Evolutionary conservation across 208 protist genomes (phyloP).

Genomic region (Trypanosoma brucei): DNA sequence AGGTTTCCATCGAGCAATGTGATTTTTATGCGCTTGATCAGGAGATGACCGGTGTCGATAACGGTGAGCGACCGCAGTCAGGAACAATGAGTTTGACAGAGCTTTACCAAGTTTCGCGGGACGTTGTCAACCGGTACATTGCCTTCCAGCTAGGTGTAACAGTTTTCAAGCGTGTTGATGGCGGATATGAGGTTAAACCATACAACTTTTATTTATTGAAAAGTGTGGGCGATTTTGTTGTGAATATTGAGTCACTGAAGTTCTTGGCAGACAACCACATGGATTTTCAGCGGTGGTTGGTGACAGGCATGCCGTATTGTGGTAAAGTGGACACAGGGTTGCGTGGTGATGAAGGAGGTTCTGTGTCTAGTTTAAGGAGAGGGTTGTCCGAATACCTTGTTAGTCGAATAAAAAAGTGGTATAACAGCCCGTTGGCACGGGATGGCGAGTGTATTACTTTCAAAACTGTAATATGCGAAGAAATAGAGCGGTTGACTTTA

Average conservation of each 20-base stretch:
- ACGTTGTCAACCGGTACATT: conserved; percentile 43
- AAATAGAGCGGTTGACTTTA: conserved; percentile 5
- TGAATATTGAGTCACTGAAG: conserved; percentile 25
- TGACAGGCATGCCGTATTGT: conserved; percentile 40
- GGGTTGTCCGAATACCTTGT: conserved; percentile 14
- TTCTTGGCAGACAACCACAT: conserved; percentile 51
- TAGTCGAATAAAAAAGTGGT: conserved; percentile 25
- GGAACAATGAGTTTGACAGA: conserved; percentile 27
- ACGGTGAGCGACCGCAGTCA: conserved; percentile 11
- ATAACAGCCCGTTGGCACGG: conserved; percentile 4
- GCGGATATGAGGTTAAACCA: conserved; percentile 52
- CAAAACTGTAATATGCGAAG: conserved; percentile 13
- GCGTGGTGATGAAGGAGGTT: conserved; percentile 8
- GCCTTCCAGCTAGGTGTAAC: conserved; percentile 78
- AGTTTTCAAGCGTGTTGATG: conserved; percentile 42
- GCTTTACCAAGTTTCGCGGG: conserved; percentile 37
- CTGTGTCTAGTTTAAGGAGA: not conserved
- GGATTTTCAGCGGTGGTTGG: conserved; percentile 69
- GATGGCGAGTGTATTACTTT: conserved; percentile 1
- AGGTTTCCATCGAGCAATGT: conserved; percentile 33
- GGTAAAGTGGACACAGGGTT: conserved; percentile 23
- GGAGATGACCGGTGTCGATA: conserved; percentile 77
- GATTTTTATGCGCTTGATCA: conserved; percentile 73
- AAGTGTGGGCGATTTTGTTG: conserved; percentile 29
- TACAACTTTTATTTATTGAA: conserved; percentile 79